Evolutionary conservation across 805 yeast species (phyloP), one percentile per base, ranked within the genome.

Genomic region (Saccharomycopsis javanensis): DNA sequence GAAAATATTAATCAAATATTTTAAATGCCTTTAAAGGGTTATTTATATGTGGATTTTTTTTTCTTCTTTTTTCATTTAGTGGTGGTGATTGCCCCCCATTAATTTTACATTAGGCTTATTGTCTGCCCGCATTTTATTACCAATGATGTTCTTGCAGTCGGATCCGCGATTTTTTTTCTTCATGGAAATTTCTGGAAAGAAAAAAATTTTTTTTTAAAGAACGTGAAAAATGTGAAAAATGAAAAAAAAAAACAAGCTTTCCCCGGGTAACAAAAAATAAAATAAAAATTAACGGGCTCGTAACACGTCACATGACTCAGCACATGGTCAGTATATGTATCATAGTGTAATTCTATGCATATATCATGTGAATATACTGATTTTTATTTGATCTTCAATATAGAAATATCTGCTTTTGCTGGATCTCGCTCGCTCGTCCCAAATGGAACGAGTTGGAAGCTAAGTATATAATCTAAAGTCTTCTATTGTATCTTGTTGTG

Each of bases 111-210:
- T 20, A 20, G 48, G 48, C 28, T 1, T 11, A 8, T 20, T 42
- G 15, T 42, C 10, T 42, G 28, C 28, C 48, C 48, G 28, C 48
- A 42, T 28, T 20, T 42, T 31, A 7, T 11, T 31, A 31, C 13
- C 35, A 11, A 31, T 31, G 35, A 31, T 31, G 35, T 8, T 31
- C 10, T 31, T 42, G 25, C 18, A 16, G 25, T 37, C 48, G 48
- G 48, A 42, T 42, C 48, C 48, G 48, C 48, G 48, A 42, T 42
- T 20, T 23, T 42, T 42, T 38, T 42, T 42, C n/a, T 20, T 20
- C 48, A 15, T 42, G 48, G 48, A 42, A 42, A 42, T 20, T 42
- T 42, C 48, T 42, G 48, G 48, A 42, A 42, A 20, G 23, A 38
- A 42, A 42, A 42, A 42, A 35, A 35, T n/a, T n/a, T 35, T 35